Conservation (phyloP, 2,329 filamentous ascomycete genomes). For the Westerdykella aurantiaca region DNA sequence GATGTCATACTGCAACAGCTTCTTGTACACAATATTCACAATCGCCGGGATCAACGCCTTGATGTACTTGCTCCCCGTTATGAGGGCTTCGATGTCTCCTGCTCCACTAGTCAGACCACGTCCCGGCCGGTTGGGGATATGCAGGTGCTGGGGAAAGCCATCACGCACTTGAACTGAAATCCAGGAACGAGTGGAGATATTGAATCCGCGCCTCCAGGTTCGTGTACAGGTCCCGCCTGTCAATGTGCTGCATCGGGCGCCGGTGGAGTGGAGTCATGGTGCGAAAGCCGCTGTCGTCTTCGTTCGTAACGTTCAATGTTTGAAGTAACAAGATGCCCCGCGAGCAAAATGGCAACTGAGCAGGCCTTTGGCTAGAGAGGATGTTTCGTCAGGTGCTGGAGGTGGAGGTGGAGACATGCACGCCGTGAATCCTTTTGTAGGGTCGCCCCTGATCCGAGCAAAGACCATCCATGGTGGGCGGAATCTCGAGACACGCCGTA, state of each 20-base stretch:
- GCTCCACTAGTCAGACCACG: conserved; percentile 8
- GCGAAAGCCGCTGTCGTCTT: background rate
- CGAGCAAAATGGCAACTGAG: no score
- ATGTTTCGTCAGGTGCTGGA: no score
- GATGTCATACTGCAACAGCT: conserved; percentile 74
- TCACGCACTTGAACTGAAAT: conserved; percentile 62
- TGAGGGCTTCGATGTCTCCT: conserved; percentile 66
- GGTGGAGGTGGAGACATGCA: no score
- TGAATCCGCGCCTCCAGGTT: conserved; percentile 62
- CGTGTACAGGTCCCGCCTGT: conserved; percentile 66
- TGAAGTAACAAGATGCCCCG: no score
- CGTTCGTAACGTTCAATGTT: no score
- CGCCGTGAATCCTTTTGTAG: background rate
- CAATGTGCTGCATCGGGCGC: conserved; percentile 53
- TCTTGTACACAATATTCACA: conserved; percentile 79
- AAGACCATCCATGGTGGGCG: background rate
- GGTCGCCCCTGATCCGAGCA: background rate
- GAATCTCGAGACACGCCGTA: background rate
- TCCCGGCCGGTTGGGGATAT: background rate
- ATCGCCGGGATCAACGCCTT: conserved; percentile 76
- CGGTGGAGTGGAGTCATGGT: conserved; percentile 23
- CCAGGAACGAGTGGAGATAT: conserved; percentile 70
- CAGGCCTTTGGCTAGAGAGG: no score
- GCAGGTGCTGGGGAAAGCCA: background rate
- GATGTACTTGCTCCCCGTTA: conserved; percentile 67